Evolutionary conservation across 106 monocot genomes (phyloP), one percentile per base, ranked within the genome.

Genomic region (Ottelia alismoides): DNA sequence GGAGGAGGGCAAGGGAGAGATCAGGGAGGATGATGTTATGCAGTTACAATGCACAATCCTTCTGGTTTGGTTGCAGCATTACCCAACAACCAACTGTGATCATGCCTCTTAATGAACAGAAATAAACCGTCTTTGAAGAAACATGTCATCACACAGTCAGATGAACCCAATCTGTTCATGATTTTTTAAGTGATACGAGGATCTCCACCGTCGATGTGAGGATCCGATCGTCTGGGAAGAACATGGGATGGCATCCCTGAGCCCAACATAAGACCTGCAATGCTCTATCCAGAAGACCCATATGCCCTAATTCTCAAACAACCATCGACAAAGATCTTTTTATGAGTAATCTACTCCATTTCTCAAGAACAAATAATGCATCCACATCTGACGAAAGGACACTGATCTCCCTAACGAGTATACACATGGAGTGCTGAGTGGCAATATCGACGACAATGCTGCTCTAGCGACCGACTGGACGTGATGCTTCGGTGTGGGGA

Each of bases 271-370:
- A 50, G 3, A 82, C 82, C 63, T 96, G 84, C 2, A 96, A 65
- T 1, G 88, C 88, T 27, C 78, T 55, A 1, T 88, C 81, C 0
- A 85, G 81, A 19, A 72, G 66, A 35, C 81, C 88, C 88, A 96
- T 82, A 58, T 85, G 84, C 20, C 85, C 96, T 40, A 96, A 66
- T 62, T 96, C 88, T 5, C 85, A 67, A 25, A 96, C 69, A 6
- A 82, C 85, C 62, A 89, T 71, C 11, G 88, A 88, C 20, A 96
- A 28, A 7, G 96, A 96, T 0, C 96, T 88, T 45, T 96, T 96
- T 23, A 81, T 57, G 0, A 96, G 68, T 60, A 84, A 89, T 12
- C 43, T 61, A 10, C 30, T 30, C 84, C 78, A 85, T 25, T 45
- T 51, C 25, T 81, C 76, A 1, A 96, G 88, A 48, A 96, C 84